Evolutionary conservation across 352 stramenopile genomes (phyloP), one percentile per base, ranked within the genome.

Genomic region (Phytophthora sp.): DNA sequence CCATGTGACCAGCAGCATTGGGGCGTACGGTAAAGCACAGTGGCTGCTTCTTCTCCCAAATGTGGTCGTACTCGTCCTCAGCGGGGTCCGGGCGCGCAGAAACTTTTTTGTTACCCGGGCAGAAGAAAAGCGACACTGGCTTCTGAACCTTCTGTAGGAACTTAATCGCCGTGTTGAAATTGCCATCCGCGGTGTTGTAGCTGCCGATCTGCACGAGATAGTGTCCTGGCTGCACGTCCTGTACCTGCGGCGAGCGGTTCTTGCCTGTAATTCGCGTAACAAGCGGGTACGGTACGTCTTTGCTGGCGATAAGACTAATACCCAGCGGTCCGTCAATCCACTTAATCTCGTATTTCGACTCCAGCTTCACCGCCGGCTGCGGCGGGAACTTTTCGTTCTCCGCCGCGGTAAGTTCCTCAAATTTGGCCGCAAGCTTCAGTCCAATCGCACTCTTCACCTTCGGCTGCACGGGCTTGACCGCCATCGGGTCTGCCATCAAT

Each of bases 151-250:
- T 93, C 61, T 96, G 87, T 49, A 96, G 55, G 26, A 93, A 94
- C 72, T 96, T 96, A 66, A 96, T 96, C 17, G 87, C 87, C 5
- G 85, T 89, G 63, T 96, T 96, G 57, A 96, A 96, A 41, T 94
- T 94, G 27, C 87, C 87, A 32, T 90, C 84, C 4, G 83, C 74
- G 0, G 87, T 96, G 62, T 84, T 91, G 63, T 96, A 96, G 24
- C 60, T 83, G 17, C 87, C 87, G 34, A 96, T 96, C 60, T 93
- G 87, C 39, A 96, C 85, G 8, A 96, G 81, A 38, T 94, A 96
- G 50, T 96, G 87, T 17, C 87, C 87, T 21, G 87, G 87, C 42
- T 94, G 84, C 28, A 96, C 87, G 56, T 96, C 87, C 48, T 94
- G 81, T 9, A 96, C 86, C 55, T 96, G 87, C 7, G 87, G 84